Percentiles rank a stretch among this genome's conserved stretches.
Evolutionary conservation across 345 rosid species (phyloP).

Genomic region (Eucalyptus regnans): DNA sequence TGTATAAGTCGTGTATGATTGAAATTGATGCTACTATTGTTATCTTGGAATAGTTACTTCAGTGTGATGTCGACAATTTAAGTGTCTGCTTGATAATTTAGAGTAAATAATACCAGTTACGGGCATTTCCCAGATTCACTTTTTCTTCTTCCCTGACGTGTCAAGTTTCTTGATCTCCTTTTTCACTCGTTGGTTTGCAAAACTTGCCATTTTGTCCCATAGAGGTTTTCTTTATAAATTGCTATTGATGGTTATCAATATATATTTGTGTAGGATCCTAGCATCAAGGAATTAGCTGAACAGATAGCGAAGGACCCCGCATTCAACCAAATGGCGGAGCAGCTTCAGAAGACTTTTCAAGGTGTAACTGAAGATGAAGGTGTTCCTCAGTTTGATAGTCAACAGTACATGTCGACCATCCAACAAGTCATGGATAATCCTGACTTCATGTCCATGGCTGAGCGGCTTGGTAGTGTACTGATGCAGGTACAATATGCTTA

Average conservation of each 20-base stretch:
- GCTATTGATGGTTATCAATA: background rate
- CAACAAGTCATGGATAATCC: constrained; percentile 99
- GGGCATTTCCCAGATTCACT: background rate
- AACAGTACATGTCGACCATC: constrained; percentile 75
- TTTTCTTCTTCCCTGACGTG: background rate
- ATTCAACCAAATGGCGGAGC: constrained; percentile 95
- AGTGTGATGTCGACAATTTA: background rate
- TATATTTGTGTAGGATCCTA: constrained; percentile 57
- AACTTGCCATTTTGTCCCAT: background rate
- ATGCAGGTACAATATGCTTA: constrained; percentile 47
- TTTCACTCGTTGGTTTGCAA: background rate
- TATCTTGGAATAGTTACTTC: background rate
- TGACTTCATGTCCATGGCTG: constrained; percentile 90
- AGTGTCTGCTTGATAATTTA: background rate
- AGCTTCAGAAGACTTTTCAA: constrained; percentile 73
- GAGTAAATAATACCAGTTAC: background rate
- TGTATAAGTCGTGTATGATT: background rate
- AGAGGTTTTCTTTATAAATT: background rate
- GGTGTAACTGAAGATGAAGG: constrained; percentile 39
- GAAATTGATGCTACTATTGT: background rate
- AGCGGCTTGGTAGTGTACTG: constrained; percentile 80
- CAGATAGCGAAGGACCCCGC: constrained; percentile 93
- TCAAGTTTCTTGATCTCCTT: background rate
- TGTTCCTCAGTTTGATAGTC: constrained; percentile 61
- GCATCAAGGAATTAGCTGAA: constrained; percentile 85